phyloP scores from a whole-genome alignment of 2,329 filamentous ascomycete genomes.

The Aspergillus ochraceoroseus region DNA sequence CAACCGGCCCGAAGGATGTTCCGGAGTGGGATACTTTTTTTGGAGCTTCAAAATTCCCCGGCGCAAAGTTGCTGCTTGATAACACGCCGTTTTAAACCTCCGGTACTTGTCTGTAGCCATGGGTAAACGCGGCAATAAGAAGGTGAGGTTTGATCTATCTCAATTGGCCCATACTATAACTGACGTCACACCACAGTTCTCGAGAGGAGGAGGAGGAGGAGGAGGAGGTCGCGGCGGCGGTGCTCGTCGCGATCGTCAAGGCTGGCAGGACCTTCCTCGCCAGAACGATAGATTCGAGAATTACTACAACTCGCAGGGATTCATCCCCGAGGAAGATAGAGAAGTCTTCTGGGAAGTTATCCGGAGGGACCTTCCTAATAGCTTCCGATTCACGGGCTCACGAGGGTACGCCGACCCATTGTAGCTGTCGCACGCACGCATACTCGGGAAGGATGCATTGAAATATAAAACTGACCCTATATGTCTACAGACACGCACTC shows the following conservation, averaged over 20 bases:
- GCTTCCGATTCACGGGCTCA: constrained; percentile 94
- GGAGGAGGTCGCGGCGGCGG: constrained; percentile 46
- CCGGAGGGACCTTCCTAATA: constrained; percentile 84
- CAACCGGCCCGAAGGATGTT: background rate
- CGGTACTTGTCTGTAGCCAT: constrained; percentile 17
- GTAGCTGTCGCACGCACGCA: too few relatives aligned
- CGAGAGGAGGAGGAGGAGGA: too few relatives aligned
- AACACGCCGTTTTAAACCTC: background rate
- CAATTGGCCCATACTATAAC: background rate
- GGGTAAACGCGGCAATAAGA: constrained; percentile 34
- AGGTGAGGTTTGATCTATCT: constrained; percentile 17
- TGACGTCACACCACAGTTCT: constrained; percentile 30
- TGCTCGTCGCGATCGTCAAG: constrained; percentile 37
- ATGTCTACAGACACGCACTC: constrained; percentile 67
- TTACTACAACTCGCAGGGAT: constrained; percentile 75
- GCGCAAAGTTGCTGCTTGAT: background rate
- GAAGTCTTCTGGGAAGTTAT: constrained; percentile 78
- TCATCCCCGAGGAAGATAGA: constrained; percentile 72
- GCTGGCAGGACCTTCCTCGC: constrained; percentile 63
- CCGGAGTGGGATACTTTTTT: constrained; percentile 11
- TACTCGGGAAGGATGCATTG: background rate
- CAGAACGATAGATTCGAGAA: constrained; percentile 77
- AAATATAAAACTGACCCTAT: constrained; percentile 4
- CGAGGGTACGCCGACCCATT: constrained; percentile 60
- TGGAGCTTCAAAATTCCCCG: constrained; percentile 11